A percentile compares a stretch with the other conserved stretches of the same genome.
These are phyloP conservation scores for Stromatinia cepivora DNA, from an alignment of 2,329 filamentous ascomycete genomes.

Conservation along the genomic window DNA sequence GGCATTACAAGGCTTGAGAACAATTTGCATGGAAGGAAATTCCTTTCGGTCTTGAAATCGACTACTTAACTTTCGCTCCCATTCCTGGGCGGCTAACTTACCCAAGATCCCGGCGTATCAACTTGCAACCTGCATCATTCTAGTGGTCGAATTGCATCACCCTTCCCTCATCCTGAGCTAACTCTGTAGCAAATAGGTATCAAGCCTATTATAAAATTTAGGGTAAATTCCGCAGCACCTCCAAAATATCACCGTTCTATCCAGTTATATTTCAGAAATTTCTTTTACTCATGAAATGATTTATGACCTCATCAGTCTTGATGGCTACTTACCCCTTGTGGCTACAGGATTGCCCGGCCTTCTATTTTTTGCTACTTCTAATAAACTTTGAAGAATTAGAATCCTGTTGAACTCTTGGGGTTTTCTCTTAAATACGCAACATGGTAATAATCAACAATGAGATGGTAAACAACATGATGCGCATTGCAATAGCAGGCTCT, in stretches of 20 bases:
- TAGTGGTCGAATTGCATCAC: not conserved
- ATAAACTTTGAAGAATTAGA: not conserved
- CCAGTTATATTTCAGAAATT: constrained; percentile 29
- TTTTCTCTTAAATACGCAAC: not conserved
- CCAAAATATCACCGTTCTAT: constrained; percentile 18
- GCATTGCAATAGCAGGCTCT: constrained; percentile 62
- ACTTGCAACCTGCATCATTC: not conserved
- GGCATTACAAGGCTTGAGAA: not conserved
- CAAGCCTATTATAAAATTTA: not conserved
- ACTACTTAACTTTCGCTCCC: not conserved
- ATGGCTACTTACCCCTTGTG: constrained; percentile 1
- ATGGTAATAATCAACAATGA: not conserved
- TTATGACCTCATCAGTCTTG: constrained; percentile 25
- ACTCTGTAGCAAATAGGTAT: not conserved
- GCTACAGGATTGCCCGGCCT: not conserved
- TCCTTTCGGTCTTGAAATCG: not conserved
- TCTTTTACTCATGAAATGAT: constrained; percentile 32
- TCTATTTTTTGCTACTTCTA: not conserved
- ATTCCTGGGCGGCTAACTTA: not conserved
- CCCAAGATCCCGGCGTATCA: not conserved
- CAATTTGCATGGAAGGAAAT: not conserved
- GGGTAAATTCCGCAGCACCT: not conserved
- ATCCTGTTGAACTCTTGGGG: not conserved
- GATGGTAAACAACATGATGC: constrained; percentile 46
- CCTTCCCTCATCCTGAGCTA: constrained; percentile 5